Evolutionary conservation across 1,284 basidiomycete genomes (phyloP).

Genomic region (Cutaneotrichosporon sp.): DNA sequence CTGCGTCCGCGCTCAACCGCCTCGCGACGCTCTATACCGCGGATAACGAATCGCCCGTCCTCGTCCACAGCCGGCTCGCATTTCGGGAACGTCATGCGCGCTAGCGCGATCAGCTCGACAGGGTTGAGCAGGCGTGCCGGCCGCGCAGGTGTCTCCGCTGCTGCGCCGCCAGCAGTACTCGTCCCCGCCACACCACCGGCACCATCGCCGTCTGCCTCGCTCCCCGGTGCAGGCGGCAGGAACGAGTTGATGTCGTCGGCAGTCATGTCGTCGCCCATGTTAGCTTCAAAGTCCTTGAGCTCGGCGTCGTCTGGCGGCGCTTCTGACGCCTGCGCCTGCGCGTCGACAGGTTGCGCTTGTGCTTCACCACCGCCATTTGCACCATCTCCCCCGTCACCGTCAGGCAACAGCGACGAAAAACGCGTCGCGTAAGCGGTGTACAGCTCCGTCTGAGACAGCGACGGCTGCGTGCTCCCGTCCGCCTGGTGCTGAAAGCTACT

Average conservation of each 20-base stretch:
- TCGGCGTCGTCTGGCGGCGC: constrained; percentile 3
- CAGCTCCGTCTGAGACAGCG: constrained; percentile 38
- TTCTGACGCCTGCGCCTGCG: neutral
- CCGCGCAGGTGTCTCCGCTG: neutral
- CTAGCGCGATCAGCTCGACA: constrained; percentile 38
- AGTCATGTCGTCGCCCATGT: constrained; percentile 19
- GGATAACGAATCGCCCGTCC: constrained; percentile 36
- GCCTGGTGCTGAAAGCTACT: constrained; percentile 33
- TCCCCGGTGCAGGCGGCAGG: constrained; percentile 8
- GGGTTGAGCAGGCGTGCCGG: constrained; percentile 37
- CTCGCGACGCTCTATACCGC: constrained; percentile 35
- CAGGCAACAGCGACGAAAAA: constrained; percentile 27
- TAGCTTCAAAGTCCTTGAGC: constrained; percentile 18
- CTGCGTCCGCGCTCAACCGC: constrained; percentile 26
- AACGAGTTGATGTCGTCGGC: constrained; percentile 22
- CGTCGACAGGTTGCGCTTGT: neutral
- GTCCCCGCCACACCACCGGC: too few relatives aligned
- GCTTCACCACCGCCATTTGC: constrained; percentile 1
- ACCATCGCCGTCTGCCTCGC: neutral
- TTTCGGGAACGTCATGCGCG: constrained; percentile 42
- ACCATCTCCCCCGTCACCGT: neutral
- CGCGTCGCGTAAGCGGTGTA: constrained; percentile 41
- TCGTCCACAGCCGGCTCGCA: constrained; percentile 35
- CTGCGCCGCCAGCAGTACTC: neutral
- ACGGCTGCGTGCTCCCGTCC: constrained; percentile 15